Evolutionary conservation across 2,329 filamentous ascomycete genomes (phyloP).

Genomic region (Helotiales sp.): DNA sequence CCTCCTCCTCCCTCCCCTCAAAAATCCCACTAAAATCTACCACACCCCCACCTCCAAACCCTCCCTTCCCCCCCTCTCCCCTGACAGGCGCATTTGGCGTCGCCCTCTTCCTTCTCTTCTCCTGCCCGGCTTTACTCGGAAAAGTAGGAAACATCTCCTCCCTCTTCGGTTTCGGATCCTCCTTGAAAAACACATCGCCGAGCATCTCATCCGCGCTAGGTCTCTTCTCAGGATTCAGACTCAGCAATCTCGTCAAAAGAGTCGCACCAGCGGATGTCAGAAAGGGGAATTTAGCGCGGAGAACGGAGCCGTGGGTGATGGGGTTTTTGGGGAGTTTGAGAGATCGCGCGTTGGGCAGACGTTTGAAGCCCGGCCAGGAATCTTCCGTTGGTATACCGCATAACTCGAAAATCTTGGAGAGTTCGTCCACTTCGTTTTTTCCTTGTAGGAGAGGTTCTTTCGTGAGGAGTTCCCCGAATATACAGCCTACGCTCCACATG

Average conservation of each 20-base stretch:
- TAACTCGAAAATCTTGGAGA: conserved; percentile 86
- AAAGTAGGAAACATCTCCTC: conserved; percentile 96
- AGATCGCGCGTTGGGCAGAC: conserved; percentile 83
- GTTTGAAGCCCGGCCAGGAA: conserved; percentile 84
- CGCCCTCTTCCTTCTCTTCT: conserved; percentile 72
- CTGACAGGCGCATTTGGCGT: conserved; percentile 85
- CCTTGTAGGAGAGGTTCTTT: conserved; percentile 85
- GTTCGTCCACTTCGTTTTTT: conserved; percentile 89
- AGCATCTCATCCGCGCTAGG: conserved; percentile 77
- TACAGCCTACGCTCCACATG: conserved; percentile 96
- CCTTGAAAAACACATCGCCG: conserved; percentile 80
- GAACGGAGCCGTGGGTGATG: conserved; percentile 52
- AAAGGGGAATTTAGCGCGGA: conserved; percentile 80
- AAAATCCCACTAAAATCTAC: conserved; percentile 76
- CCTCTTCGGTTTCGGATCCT: conserved; percentile 88
- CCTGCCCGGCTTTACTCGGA: conserved; percentile 91
- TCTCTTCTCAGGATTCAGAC: conserved; percentile 73
- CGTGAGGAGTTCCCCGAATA: conserved; percentile 88
- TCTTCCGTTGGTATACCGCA: conserved; percentile 85
- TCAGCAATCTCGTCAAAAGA: conserved; percentile 72
- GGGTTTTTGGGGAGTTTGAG: conserved; percentile 68
- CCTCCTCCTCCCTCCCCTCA: conserved; percentile 66
- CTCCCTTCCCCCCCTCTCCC: conserved; percentile 57
- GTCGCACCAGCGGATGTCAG: conserved; percentile 75
- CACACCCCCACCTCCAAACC: conserved; percentile 38